Percentiles rank a stretch among this genome's conserved stretches.
These are phyloP conservation scores for Cymbidium sinense DNA, from an alignment of 106 monocot species.

Conservation along the genomic window DNA sequence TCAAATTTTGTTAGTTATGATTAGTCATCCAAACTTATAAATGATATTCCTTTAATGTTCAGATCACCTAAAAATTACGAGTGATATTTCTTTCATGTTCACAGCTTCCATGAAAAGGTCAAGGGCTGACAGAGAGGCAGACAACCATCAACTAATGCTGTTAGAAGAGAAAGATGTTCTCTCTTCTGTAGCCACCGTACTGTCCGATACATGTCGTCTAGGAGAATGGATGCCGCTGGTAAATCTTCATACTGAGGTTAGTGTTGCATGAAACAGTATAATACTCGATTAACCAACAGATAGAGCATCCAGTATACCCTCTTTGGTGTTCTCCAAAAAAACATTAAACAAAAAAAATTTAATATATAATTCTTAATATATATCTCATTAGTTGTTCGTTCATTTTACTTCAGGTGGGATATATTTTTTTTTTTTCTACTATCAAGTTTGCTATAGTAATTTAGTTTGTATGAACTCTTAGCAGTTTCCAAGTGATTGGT, in stretches of 20 bases:
- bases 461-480: no score
- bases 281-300: background rate
- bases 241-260: constrained; percentile 74
- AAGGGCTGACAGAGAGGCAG: constrained; percentile 53
- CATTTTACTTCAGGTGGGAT: no score
- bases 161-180: constrained; percentile 92
- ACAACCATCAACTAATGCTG: constrained; percentile 62
- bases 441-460: no score
- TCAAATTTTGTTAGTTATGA: no score
- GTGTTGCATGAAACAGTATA: constrained; percentile 7
- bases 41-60: background rate
- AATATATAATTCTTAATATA: no score
- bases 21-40: background rate
- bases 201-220: constrained; percentile 69
- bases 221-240: constrained; percentile 81
- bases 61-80: background rate
- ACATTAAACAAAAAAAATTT: no score
- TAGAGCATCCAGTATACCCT: no score
- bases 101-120: constrained; percentile 38
- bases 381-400: no score
- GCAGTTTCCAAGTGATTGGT: no score
- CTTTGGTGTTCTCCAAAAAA: no score
- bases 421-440: no score
- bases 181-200: constrained; percentile 69
- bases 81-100: constrained; percentile 1